phyloP scores from a whole-genome alignment of 441 rosid genomes.

The Aleurites moluccanus region DNA sequence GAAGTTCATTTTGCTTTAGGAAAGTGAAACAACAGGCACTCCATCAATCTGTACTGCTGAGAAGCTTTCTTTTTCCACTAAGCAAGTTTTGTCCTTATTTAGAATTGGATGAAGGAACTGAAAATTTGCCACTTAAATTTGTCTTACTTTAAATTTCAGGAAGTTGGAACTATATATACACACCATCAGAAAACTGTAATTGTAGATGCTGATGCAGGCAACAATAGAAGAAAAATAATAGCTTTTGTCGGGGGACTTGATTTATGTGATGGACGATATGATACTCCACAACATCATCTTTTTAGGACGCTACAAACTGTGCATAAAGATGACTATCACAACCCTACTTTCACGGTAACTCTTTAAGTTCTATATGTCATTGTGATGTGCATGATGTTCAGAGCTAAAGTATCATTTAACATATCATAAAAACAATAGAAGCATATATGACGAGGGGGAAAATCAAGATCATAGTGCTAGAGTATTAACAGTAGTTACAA shows the following conservation, averaged over 20 bases:
- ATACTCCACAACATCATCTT: slow-evolving; percentile 81
- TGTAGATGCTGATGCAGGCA: slow-evolving; percentile 91
- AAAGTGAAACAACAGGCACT: not conserved
- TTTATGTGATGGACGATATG: slow-evolving; percentile 96
- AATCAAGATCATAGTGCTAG: not conserved
- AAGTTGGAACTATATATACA: slow-evolving; percentile 90
- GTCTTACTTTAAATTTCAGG: slow-evolving; percentile 44
- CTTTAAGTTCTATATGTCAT: slow-evolving; percentile 17
- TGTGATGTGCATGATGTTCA: slow-evolving; percentile 6
- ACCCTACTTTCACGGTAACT: slow-evolving; percentile 83
- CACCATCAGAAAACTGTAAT: slow-evolving; percentile 98
- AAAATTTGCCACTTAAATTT: slow-evolving; percentile 12
- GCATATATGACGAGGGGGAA: not conserved
- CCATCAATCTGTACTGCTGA: not conserved
- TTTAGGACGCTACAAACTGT: slow-evolving; percentile 69
- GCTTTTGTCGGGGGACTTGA: slow-evolving; percentile 99
- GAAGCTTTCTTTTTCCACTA: not conserved
- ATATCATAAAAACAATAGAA: not conserved
- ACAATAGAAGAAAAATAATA: slow-evolving; percentile 67
- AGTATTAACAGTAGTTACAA: not conserved
- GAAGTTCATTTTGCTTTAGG: not conserved
- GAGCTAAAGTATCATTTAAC: not conserved
- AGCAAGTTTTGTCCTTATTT: not conserved
- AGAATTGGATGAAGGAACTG: not conserved
- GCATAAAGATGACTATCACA: slow-evolving; percentile 89